phyloP scores from a whole-genome alignment of 176 grass and related monocot species.

The Oryza meyeriana region DNA sequence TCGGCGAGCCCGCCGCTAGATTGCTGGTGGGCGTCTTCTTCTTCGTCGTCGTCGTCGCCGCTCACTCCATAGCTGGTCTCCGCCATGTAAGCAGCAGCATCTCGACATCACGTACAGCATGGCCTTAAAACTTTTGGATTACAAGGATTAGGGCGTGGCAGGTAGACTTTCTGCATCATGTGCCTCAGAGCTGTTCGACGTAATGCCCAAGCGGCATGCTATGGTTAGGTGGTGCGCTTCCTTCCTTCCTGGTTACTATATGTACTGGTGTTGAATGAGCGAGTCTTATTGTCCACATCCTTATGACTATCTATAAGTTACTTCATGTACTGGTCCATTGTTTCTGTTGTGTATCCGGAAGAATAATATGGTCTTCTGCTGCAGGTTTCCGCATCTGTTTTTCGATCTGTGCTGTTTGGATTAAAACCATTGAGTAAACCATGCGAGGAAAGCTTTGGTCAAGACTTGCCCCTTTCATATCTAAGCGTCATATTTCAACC shows the following conservation, averaged over 20 bases:
- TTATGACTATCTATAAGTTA: neutral
- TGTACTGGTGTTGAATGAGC: neutral
- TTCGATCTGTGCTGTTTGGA: neutral
- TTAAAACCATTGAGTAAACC: neutral
- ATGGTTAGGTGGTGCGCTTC: neutral
- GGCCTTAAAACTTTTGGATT: neutral
- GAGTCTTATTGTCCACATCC: neutral
- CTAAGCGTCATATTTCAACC: neutral
- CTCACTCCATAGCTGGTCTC: neutral
- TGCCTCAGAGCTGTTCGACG: neutral
- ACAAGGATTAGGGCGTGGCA: neutral
- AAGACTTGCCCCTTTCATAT: neutral
- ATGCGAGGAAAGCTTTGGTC: slow-evolving; percentile 5
- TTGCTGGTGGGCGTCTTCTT: too few relatives aligned
- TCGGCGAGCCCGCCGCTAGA: too few relatives aligned
- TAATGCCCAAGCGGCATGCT: slow-evolving; percentile 6
- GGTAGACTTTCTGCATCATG: neutral
- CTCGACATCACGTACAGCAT: neutral
- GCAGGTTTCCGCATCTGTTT: neutral
- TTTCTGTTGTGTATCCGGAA: neutral
- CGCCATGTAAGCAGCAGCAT: neutral
- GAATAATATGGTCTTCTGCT: neutral
- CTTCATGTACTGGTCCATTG: neutral
- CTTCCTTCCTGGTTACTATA: neutral
- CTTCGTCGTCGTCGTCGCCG: neutral